These are phyloP conservation scores for Brassica napus DNA, from an alignment of 345 rosid species.

Conservation along the genomic window DNA sequence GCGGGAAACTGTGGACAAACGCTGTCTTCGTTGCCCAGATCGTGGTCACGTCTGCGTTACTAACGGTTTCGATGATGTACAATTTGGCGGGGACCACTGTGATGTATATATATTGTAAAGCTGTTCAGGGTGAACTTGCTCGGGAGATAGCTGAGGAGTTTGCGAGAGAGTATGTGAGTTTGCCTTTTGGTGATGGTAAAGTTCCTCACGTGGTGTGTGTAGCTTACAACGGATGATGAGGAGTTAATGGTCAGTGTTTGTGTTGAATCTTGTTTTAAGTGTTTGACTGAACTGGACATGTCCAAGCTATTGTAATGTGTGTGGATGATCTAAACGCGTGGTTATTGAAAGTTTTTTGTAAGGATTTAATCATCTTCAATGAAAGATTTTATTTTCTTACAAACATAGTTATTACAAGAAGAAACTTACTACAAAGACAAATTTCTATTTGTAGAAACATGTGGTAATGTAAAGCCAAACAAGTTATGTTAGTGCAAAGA, in stretches of 20 bases:
- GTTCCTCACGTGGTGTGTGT: conserved; percentile 64
- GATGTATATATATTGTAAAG: conserved; percentile 69
- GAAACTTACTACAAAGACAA: background rate
- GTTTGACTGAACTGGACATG: background rate
- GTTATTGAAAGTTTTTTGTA: background rate
- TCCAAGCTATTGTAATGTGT: conserved; percentile 3
- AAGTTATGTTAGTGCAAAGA: too few species aligned
- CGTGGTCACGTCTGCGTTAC: conserved; percentile 46
- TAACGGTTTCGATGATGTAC: conserved; percentile 42
- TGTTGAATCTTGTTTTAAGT: background rate
- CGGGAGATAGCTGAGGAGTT: conserved; percentile 74
- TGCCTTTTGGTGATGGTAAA: conserved; percentile 77
- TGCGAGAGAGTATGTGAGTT: conserved; percentile 56
- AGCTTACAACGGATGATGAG: conserved; percentile 28
- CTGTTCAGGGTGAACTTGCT: conserved; percentile 68
- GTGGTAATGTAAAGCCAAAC: background rate
- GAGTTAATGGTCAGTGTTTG: background rate
- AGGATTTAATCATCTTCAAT: background rate
- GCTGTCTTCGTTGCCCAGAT: conserved; percentile 49
- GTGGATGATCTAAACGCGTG: conserved; percentile 1
- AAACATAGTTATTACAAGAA: conserved; percentile 1
- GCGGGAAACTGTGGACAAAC: conserved; percentile 43
- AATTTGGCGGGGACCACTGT: conserved; percentile 55
- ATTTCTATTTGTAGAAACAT: conserved; percentile 14
- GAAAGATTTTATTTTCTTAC: background rate